These are phyloP conservation scores for Stropharia rugosoannulata DNA, from an alignment of 768 basidiomycete genomes.

Conservation along the genomic window DNA sequence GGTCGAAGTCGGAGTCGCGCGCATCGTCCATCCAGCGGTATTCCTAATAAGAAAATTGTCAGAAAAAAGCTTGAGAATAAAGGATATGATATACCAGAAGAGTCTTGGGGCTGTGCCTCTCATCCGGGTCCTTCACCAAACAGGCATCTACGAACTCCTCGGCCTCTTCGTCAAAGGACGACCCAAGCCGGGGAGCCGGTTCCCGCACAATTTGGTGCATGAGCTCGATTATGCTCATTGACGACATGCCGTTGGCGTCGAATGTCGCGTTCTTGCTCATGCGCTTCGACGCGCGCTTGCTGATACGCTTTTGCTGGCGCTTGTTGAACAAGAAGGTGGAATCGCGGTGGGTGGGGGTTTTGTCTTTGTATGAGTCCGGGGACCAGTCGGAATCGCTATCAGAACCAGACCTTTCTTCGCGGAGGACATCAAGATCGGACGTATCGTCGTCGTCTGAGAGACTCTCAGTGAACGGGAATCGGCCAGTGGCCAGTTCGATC, in stretches of 20 bases:
- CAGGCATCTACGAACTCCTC: conserved; percentile 90
- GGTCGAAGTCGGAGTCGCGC: conserved; percentile 58
- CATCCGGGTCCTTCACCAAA: conserved; percentile 85
- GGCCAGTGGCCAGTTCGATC: conserved; percentile 95
- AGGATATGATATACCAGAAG: conserved; percentile 56
- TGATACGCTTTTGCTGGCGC: conserved; percentile 50
- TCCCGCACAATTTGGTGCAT: conserved; percentile 99
- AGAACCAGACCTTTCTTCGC: conserved; percentile 32
- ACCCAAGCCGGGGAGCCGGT: conserved; percentile 84
- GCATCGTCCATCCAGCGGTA: conserved; percentile 73
- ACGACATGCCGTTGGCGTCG: conserved; percentile 84
- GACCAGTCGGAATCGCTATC: conserved; percentile 16
- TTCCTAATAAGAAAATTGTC: conserved; percentile 40
- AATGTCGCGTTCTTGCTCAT: conserved; percentile 53
- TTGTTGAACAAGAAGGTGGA: conserved; percentile 28
- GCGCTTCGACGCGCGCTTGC: conserved; percentile 79
- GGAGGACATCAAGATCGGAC: conserved; percentile 66
- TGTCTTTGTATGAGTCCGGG: conserved; percentile 43
- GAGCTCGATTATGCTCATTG: conserved; percentile 96
- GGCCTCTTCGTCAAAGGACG: conserved; percentile 66
- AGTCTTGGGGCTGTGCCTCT: conserved; percentile 82
- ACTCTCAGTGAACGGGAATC: conserved; percentile 90
- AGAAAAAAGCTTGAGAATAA: background rate
- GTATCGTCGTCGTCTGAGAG: conserved; percentile 58
- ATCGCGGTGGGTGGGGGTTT: conserved; percentile 33